These are phyloP conservation scores for Colletotrichum melonis DNA, from an alignment of 2,329 filamentous ascomycete species.

Conservation along the genomic window DNA sequence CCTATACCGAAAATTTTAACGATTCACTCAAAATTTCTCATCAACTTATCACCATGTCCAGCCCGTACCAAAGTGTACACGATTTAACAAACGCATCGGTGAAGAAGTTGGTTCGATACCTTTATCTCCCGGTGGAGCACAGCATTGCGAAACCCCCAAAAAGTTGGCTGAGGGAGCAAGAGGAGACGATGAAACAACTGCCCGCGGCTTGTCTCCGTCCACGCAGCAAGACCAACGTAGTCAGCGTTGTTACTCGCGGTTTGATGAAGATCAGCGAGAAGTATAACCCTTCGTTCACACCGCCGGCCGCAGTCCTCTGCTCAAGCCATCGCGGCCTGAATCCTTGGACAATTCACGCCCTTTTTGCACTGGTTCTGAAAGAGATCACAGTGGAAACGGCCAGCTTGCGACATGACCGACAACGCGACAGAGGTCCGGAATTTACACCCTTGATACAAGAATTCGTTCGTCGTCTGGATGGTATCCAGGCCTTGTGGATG, in stretches of 20 bases:
- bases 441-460: constrained; percentile 4
- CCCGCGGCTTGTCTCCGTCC: constrained; percentile 43
- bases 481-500: constrained; percentile 53
- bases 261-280: constrained; percentile 45
- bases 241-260: constrained; percentile 46
- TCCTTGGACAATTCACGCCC: constrained; percentile 53
- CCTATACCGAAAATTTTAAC: neutral
- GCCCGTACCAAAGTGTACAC: constrained; percentile 27
- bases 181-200: constrained; percentile 38
- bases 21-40: neutral
- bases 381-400: constrained; percentile 52
- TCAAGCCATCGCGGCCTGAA: constrained; percentile 52
- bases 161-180: constrained; percentile 51
- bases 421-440: neutral
- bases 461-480: constrained; percentile 47
- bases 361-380: constrained; percentile 54
- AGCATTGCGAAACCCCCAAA: constrained; percentile 44
- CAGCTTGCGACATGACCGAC: constrained; percentile 42
- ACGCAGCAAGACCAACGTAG: constrained; percentile 39
- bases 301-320: constrained; percentile 53
- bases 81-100: constrained; percentile 42
- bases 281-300: constrained; percentile 39
- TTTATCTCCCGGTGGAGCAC: constrained; percentile 49
- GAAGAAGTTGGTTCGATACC: constrained; percentile 47
- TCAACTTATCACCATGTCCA: neutral